Percentiles rank a stretch among this genome's conserved stretches.
phyloP scores from a whole-genome alignment of 768 basidiomycete species.

The Leucocoprinus sp. region DNA sequence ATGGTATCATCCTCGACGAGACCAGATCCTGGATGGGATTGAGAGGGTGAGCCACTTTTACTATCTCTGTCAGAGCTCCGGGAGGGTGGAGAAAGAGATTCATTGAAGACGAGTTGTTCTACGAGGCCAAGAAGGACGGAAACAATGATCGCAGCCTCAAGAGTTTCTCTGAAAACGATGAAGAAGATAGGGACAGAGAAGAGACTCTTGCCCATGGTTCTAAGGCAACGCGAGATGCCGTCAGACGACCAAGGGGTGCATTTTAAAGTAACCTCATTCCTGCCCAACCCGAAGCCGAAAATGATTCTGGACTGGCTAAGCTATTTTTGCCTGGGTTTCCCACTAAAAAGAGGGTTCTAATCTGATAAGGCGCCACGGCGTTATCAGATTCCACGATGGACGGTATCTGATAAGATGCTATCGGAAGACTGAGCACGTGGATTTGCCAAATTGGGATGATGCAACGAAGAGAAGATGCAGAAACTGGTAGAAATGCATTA shows the following conservation, averaged over 20 bases:
- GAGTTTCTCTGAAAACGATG: constrained; percentile 91
- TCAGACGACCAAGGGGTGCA: neutral
- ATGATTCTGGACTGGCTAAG: neutral
- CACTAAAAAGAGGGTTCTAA: constrained; percentile 2
- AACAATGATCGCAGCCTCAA: constrained; percentile 89
- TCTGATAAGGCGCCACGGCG: constrained; percentile 1
- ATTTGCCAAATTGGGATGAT: too few relatives aligned
- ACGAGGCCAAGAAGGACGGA: constrained; percentile 87
- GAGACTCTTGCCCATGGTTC: constrained; percentile 63
- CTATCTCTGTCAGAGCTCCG: constrained; percentile 17
- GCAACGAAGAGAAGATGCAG: neutral
- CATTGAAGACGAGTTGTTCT: constrained; percentile 65
- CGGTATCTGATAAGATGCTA: constrained; percentile 9
- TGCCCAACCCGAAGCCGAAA: neutral
- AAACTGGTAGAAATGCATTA: neutral
- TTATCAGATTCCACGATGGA: constrained; percentile 19
- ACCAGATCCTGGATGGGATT: constrained; percentile 15
- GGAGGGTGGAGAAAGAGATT: constrained; percentile 14
- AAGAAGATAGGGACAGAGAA: constrained; percentile 94
- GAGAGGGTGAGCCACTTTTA: constrained; percentile 20
- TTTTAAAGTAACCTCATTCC: constrained; percentile 6
- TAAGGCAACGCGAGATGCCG: neutral
- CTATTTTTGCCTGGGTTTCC: constrained; percentile 1
- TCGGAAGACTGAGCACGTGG: too few relatives aligned
- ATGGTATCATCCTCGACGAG: constrained; percentile 21